Conservation (phyloP, 2,329 filamentous ascomycete species). For the Blastomyces parvus region DNA sequence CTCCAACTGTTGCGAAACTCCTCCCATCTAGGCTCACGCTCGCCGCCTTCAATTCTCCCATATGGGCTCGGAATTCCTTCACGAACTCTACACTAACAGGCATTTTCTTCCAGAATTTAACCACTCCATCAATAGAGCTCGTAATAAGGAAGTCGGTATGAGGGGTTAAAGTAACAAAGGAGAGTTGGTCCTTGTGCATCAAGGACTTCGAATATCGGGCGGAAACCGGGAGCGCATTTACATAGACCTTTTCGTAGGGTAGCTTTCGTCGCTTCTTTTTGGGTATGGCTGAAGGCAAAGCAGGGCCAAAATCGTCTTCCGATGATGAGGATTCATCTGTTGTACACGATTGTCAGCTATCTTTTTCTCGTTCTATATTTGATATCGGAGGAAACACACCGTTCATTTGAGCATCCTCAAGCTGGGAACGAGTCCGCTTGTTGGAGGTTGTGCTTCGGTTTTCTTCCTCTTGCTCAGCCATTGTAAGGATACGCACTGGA, state of each 20-base stretch:
- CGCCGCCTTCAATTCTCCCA: conserved; percentile 71
- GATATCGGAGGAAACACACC: conserved; percentile 25
- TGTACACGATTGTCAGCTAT: background rate
- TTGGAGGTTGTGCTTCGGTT: conserved; percentile 25
- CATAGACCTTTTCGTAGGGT: conserved; percentile 89
- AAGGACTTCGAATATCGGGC: conserved; percentile 84
- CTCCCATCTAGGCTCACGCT: conserved; percentile 82
- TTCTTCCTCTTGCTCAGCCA: conserved; percentile 22
- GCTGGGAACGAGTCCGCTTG: conserved; percentile 51
- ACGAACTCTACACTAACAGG: conserved; percentile 89
- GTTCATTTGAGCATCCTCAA: conserved; percentile 31
- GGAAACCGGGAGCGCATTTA: conserved; percentile 76
- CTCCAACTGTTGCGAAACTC: conserved; percentile 82
- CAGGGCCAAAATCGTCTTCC: conserved; percentile 87
- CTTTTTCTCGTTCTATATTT: conserved; percentile 19
- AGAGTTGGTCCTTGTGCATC: conserved; percentile 95
- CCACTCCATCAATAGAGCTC: conserved; percentile 84
- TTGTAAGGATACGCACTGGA: conserved; percentile 10
- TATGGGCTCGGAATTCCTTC: conserved; percentile 91
- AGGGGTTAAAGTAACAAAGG: conserved; percentile 80
- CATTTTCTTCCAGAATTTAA: conserved; percentile 99
- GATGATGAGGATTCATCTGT: conserved; percentile 54
- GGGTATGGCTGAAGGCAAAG: conserved; percentile 69
- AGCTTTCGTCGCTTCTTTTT: conserved; percentile 89
- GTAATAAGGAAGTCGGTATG: conserved; percentile 93